Evolutionary conservation across 1,284 basidiomycete species (phyloP).

Genomic region (Fomes fomentarius): DNA sequence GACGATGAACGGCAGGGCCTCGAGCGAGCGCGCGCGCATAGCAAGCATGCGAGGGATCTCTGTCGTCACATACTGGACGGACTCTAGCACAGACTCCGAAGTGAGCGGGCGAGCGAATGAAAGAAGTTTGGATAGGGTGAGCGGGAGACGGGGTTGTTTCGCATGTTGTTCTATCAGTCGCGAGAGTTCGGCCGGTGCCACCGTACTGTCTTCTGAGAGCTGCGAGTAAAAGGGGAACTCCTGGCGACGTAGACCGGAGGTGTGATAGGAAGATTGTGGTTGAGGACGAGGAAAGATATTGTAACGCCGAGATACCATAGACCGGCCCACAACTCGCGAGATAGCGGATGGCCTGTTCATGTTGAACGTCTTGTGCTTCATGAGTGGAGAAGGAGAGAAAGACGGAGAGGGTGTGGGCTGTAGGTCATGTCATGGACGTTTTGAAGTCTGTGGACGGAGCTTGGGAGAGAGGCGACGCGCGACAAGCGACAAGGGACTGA

Average conservation of each 20-base stretch:
- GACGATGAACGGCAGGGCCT: slow-evolving; percentile 82
- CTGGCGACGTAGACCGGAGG: slow-evolving; percentile 2
- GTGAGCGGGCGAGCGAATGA: slow-evolving; percentile 76
- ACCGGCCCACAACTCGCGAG: neutral
- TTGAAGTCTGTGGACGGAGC: slow-evolving; percentile 15
- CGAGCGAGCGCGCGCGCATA: slow-evolving; percentile 69
- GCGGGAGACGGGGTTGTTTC: slow-evolving; percentile 58
- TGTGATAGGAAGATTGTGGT: neutral
- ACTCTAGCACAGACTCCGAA: slow-evolving; percentile 66
- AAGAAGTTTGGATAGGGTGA: slow-evolving; percentile 71
- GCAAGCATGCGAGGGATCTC: slow-evolving; percentile 79
- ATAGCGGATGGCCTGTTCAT: neutral
- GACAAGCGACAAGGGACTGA: too few relatives aligned
- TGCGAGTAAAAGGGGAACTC: slow-evolving; percentile 11
- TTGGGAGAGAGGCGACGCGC: slow-evolving; percentile 15
- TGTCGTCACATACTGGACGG: slow-evolving; percentile 68
- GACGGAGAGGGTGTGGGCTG: neutral
- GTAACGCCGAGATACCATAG: neutral
- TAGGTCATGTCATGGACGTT: slow-evolving; percentile 8
- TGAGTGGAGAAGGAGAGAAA: neutral
- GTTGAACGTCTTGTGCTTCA: neutral
- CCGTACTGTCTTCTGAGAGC: neutral
- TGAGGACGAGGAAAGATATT: neutral
- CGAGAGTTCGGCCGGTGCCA: slow-evolving; percentile 45
- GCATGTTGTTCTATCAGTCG: slow-evolving; percentile 56